Base-by-base conservation (phyloP, 78 protist species). In the Creolimax fragrantissima region DNA sequence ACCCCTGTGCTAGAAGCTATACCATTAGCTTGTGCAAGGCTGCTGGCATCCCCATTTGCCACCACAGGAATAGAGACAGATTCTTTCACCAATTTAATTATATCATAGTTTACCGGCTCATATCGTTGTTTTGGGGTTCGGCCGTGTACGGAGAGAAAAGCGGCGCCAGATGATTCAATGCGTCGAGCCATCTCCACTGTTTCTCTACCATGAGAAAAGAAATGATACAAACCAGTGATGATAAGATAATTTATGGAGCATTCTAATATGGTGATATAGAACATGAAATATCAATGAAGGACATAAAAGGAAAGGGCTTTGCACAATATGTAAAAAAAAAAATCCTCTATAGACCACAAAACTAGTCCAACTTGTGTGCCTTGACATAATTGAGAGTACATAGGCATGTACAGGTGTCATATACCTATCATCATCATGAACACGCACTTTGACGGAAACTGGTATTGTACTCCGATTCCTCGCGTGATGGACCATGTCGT, bases 91-190 rank as follows among this genome's bases (percentile, higher is more conserved):
- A 39, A 66, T 4, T 88, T 89, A 88, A 96, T 94, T 41, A 95
- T 95, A n/a, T 95, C 96, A 35, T 90, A 94, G 45, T 95, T 94
- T 2, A 95, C 96, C 43, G 85, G 92, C 6, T 90, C 35, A 6
- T 91, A 32, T 7, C 91, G 84, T 81, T 94, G 88, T 5, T 41
- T 5, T 35, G 89, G 37, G 3, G 96, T 95, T 44, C 98, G 93
- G 32, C 98, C 98, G 92, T 96, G 98, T 11, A 96, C 97, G 0
- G 96, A 44, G 3, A 96, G 91, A 94, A 94, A 95, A 24, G 94
- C 91, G 5, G 94, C 96, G 42, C 98, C 98, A 3, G 92, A 90
- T 0, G 3, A 17, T 67, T 96, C 97, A n/a, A 89, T 94, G 37
- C 86, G 44, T 3, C 81, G 45, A 2, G 81, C 97, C 5, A 94